Base-by-base conservation (phyloP, 805 yeast genomes). In the Nakazawaea holstii region DNA sequence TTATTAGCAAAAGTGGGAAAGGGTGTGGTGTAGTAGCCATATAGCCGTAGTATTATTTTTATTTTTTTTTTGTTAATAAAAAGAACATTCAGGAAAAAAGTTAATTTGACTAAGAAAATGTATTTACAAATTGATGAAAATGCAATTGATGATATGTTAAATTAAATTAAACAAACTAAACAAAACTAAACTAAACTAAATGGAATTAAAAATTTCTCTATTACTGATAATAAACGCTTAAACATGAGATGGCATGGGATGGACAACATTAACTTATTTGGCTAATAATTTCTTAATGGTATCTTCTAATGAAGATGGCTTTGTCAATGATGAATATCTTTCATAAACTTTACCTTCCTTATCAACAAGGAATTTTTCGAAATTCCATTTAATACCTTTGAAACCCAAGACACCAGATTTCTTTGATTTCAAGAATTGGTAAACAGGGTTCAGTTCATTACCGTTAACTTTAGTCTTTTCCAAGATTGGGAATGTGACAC, bases 391-490 rank as follows among this genome's bases (percentile, higher is more conserved):
- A 40, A 79, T 77, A 46, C 85, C 84, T 53, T 70, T 78, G 68
- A 87, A 77, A n/a, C 95, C 89, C 14, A 86, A 68, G 56, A 75
- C 63, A 43, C 83, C 84, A 14, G 77, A 59, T 56, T 76, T 76
- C 54, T 77, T 62, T 37, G 68, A 57, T 72, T 94, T 92, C 64
- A 92, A 76, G 71, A 64, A 91, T 59, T 77, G 70, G 69, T 81
- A 92, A 32, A 92, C 90, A 15, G 92, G 88, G 61, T 87, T 91
- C 15, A 88, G 81, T 39, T 80, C 68, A 52, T 73, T 66, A 44
- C 99, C 99, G 64, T 92, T 94, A 56, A 94, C 98, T 37, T 91
- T 90, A 50, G 90, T 66, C 74, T 91, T 92, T 63, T 78, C 74
- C 78, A 92, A 69, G 30, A 92, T 76, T 29, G 97, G 97, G 83